These are phyloP conservation scores for Fusarium sp. DNA, from an alignment of 2,329 filamentous ascomycete genomes.

Conservation along the genomic window DNA sequence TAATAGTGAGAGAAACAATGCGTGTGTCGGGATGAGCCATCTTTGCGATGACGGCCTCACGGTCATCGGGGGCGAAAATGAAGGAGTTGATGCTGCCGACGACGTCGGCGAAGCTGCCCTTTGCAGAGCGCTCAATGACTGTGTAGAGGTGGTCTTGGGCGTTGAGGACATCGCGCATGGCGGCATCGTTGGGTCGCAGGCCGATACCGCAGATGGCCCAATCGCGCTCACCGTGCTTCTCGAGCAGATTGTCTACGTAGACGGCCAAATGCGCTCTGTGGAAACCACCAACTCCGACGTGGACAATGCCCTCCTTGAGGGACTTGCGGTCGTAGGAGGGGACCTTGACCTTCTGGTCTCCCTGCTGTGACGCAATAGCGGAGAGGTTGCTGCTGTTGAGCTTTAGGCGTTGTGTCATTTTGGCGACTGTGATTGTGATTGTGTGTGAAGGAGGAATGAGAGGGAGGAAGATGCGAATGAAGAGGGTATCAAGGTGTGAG, in stretches of 20 bases:
- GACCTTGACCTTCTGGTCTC: slow-evolving; percentile 38
- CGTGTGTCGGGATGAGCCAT: slow-evolving; percentile 65
- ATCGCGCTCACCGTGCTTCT: slow-evolving; percentile 56
- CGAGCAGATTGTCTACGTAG: slow-evolving; percentile 60
- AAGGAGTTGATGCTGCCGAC: slow-evolving; percentile 64
- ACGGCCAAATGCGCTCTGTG: slow-evolving; percentile 64
- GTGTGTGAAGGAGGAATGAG: not conserved
- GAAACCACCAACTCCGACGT: slow-evolving; percentile 65
- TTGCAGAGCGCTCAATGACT: slow-evolving; percentile 63
- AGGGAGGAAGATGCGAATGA: not conserved
- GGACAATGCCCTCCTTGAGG: slow-evolving; percentile 65
- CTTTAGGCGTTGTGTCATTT: slow-evolving; percentile 41
- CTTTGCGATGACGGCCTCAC: slow-evolving; percentile 63
- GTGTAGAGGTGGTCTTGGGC: slow-evolving; percentile 64
- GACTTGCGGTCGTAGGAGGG: slow-evolving; percentile 57
- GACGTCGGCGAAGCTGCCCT: slow-evolving; percentile 59
- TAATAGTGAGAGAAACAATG: slow-evolving; percentile 66
- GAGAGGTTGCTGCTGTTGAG: slow-evolving; percentile 43
- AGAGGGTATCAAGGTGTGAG: not conserved
- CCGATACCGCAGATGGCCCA: slow-evolving; percentile 65
- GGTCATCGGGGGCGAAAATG: slow-evolving; percentile 62
- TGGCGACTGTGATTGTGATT: not conserved
- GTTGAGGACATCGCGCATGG: slow-evolving; percentile 61
- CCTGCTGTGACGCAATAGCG: slow-evolving; percentile 37
- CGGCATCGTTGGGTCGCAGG: slow-evolving; percentile 59